Evolutionary conservation across 225 moss, liverwort and hornwort species (phyloP).

Genomic region (Climacium dendroides): DNA sequence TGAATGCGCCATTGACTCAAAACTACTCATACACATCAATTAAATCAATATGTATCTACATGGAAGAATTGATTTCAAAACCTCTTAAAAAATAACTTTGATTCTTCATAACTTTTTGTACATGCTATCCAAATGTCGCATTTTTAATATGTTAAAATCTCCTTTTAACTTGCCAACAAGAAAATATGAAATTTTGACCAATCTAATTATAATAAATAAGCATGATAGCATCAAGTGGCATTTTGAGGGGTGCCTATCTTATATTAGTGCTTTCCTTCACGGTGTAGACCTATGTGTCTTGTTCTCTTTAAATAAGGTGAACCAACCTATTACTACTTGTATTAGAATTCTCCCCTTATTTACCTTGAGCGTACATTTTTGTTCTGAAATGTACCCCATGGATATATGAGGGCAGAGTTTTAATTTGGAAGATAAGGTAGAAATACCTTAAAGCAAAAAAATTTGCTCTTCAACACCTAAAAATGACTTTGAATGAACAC

Average conservation of each 20-base stretch:
- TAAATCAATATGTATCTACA: not conserved
- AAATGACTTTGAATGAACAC: not conserved
- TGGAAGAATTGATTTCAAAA: too few species aligned
- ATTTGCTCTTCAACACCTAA: not conserved
- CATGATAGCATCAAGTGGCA: not conserved
- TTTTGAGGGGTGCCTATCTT: accelerated
- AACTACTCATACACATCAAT: too few species aligned
- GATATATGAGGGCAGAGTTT: accelerated
- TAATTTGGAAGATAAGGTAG: not conserved
- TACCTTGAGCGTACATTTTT: accelerated
- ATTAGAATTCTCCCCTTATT: not conserved
- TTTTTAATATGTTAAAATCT: not conserved
- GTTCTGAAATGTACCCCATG: accelerated
- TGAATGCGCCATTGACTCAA: accelerated
- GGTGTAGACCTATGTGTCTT: not conserved
- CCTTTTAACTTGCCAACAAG: not conserved
- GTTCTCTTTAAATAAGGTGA: not conserved
- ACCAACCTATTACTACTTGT: accelerated
- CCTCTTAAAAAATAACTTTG: too few species aligned
- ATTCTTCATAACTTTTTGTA: not conserved
- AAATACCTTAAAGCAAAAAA: not conserved
- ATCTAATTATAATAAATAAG: too few species aligned
- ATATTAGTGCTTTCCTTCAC: accelerated
- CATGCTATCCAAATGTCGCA: accelerated
- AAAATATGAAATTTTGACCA: not conserved